Conservation (phyloP, 1,139 yeast species). For the Saccharomyces hybrid region DNA sequence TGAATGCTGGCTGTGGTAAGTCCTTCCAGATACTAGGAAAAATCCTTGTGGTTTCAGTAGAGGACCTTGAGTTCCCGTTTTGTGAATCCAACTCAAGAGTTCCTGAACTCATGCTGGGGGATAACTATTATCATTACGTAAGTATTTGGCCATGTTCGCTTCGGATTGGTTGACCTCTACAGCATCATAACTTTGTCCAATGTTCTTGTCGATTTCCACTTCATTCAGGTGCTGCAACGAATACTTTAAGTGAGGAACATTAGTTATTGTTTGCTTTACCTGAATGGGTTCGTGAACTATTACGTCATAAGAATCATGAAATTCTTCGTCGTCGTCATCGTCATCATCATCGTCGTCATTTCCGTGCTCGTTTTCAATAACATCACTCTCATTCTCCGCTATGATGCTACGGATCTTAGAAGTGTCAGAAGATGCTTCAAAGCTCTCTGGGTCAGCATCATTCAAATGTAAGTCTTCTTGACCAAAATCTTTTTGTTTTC, state of each 20-base stretch:
- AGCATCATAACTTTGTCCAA: not conserved
- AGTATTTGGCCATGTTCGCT: not conserved
- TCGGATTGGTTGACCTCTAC: not conserved
- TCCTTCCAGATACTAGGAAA: not conserved
- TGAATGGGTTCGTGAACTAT: not conserved
- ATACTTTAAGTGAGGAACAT: not conserved
- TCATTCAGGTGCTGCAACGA: not conserved
- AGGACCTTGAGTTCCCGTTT: not conserved
- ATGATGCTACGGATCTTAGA: not conserved
- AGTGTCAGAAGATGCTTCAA: not conserved
- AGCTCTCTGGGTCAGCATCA: not conserved
- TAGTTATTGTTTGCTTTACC: not conserved
- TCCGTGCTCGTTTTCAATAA: not conserved
- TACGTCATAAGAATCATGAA: not conserved
- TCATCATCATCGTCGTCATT: conserved; percentile 15
- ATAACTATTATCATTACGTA: not conserved
- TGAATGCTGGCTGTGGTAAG: not conserved
- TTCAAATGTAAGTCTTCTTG: not conserved
- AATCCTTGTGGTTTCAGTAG: not conserved
- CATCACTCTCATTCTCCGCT: not conserved
- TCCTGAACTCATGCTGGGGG: not conserved
- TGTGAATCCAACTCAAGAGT: not conserved
- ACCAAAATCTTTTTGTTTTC: not conserved
- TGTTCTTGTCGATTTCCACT: not conserved
- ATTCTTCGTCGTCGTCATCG: not conserved